Base-by-base conservation (phyloP, 2,329 filamentous ascomycete genomes). In the Zymoseptoria crescenta region DNA sequence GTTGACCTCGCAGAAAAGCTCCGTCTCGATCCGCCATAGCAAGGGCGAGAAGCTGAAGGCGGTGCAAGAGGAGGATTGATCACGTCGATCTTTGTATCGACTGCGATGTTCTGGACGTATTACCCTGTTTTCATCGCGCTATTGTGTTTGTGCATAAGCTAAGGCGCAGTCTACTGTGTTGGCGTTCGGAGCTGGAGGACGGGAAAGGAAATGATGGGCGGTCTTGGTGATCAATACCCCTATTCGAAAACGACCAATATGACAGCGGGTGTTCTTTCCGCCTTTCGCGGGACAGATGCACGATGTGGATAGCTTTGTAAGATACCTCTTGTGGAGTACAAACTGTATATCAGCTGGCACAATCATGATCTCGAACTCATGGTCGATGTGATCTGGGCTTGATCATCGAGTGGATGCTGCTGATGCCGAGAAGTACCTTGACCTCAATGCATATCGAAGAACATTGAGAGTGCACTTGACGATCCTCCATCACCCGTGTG, bases 1-100 rank as follows among this genome's bases (percentile, higher is more conserved):
- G 68, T 57, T 70, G 8, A 54, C 64, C 16, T 59, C 64, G 21
- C 67, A 69, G 55, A 66, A 65, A 57, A 67, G 65, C 56, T 57
- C 60, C 9, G 57, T 59, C 16, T 61, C 59, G 8, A 29, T 69
- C 50, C 50, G 58, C 27, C 57, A 57, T 30, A 51, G 60, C 21
- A 68, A 65, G 24, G 56, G 54, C 21, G 64, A 63, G 21, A 56
- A 66, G 27, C 54, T 70, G 49, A 67, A 65, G 48, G 62, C 65
- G 8, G 67, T 69, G n/a, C 60, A 67, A 10, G 68, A 70, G 54
- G 68, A 68, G 49, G 52, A 52, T 24, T 52, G 51, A 52, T 20
- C n/a, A 51, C 2, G 24, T 24, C 24, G 24, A 4, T 24, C 24
- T 24, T 24, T 24, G 24, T 4, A 2, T 24, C 24, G 24, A 24